phyloP scores from a whole-genome alignment of 441 rosid species.

The Populus hybrid region DNA sequence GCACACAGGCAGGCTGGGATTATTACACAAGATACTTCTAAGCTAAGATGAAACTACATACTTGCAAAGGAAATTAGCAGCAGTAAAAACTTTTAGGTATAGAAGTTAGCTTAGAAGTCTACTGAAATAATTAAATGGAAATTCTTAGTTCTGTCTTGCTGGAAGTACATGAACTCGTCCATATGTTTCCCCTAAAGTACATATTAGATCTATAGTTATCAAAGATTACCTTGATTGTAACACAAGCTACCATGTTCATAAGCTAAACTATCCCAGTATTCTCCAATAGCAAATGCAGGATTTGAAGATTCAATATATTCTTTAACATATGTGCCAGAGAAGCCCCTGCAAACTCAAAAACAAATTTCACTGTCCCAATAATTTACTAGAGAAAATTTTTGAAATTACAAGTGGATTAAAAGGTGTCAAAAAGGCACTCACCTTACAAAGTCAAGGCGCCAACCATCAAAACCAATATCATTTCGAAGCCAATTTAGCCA shows the following conservation, averaged over 20 bases:
- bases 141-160: not conserved
- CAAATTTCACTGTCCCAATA: not conserved
- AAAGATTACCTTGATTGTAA: constrained; percentile 47
- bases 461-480: constrained; percentile 46
- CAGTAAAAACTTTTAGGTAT: not conserved
- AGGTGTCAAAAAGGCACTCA: constrained; percentile 1
- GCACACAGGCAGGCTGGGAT: constrained; percentile 10
- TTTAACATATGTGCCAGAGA: constrained; percentile 47
- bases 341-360: constrained; percentile 34
- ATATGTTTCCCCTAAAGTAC: not conserved
- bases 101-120: not conserved
- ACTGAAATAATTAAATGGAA: not conserved
- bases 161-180: not conserved
- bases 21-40: constrained; percentile 6
- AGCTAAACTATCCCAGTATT: constrained; percentile 53
- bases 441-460: constrained; percentile 59
- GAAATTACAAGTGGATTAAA: not conserved
- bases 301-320: constrained; percentile 50
- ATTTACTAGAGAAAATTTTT: not conserved
- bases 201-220: not conserved
- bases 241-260: constrained; percentile 49
- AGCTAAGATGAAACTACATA: not conserved
- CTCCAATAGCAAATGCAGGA: constrained; percentile 54
- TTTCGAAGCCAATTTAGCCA: constrained; percentile 49
- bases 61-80: not conserved